A percentile compares a stretch with the other conserved stretches of the same genome.
Conservation (phyloP, 192 early-diverging fungal species). For the Entophlyctis luteolus region DNA sequence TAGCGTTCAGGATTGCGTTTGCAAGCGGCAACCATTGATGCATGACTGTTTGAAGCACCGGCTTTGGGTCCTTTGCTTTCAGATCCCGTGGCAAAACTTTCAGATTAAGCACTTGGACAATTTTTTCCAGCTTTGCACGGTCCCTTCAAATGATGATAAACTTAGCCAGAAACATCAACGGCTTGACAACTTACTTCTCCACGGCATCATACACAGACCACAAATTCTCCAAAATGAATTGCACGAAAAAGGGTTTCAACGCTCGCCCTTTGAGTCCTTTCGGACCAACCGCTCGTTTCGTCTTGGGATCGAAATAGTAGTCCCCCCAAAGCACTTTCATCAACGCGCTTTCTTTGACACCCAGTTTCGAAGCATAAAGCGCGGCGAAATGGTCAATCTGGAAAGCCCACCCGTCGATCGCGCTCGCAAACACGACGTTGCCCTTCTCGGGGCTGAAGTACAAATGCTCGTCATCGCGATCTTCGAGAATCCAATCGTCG, state of each 20-base stretch:
- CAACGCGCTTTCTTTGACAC: conserved; percentile 71
- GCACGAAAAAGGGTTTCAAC: conserved; percentile 95
- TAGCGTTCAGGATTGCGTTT: conserved; percentile 76
- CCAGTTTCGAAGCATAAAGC: conserved; percentile 85
- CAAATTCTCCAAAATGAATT: conserved; percentile 88
- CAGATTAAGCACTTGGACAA: conserved; percentile 79
- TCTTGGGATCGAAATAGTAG: conserved; percentile 94
- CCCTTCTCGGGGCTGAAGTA: conserved; percentile 94
- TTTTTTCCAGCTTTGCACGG: conserved; percentile 88
- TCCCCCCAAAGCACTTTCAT: conserved; percentile 93
- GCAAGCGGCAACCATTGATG: conserved; percentile 94
- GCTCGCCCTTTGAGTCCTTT: conserved; percentile 78
- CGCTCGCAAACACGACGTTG: conserved; percentile 94
- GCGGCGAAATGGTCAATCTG: conserved; percentile 88
- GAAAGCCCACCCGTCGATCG: conserved; percentile 99
- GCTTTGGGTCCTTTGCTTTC: conserved; percentile 74
- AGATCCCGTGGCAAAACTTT: conserved; percentile 90
- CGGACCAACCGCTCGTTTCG: conserved; percentile 80
- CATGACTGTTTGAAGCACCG: conserved; percentile 77
- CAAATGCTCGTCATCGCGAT: conserved; percentile 87
- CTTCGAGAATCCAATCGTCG: conserved; percentile 78
- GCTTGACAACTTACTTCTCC: conserved; percentile 33
- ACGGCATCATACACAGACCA: conserved; percentile 91
- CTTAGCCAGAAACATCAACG: not conserved
- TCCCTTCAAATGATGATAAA: conserved; percentile 24